Evolutionary conservation across 768 basidiomycete genomes (phyloP), one percentile per base, ranked within the genome.

Genomic region (Lanmaoa pseudosensibilis): DNA sequence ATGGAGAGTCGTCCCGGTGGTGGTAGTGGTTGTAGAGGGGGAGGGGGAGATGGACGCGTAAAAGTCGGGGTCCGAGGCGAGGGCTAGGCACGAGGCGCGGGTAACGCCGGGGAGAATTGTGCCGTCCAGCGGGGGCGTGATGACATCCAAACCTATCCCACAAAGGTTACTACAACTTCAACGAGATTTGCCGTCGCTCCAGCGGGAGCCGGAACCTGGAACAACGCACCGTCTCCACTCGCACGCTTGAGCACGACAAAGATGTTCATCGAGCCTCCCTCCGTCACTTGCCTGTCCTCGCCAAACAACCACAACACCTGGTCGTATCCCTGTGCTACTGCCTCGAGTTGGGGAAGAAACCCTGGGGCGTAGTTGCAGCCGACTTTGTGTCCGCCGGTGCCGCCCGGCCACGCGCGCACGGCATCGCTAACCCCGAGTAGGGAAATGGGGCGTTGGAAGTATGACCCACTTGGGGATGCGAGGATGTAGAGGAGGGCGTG

Each of bases 101-200:
- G 94, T 97, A 25, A 98, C 85, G 44, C 95, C 93, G 3, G 94
- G 94, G 2, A 98, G 83, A 65, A 98, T 92, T 73, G 91, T 88
- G 48, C 94, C 94, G 68, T 90, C 92, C 57, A 97, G 76, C 15
- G 92, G 90, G 3, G 94, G 91, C 1, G 96, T 97, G 59, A 92
- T 79, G 51, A 97, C 79, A 69, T 98, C 93, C 56, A 84, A 70
- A n/a, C 77, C 54, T 54, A 44, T 27, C 27, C 27, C 27, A 27
- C 27, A 27, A 27, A 27, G 27, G 27, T 27, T 27, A 27, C 27
- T 27, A 5, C 6, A 27, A 27, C 27, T 27, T 27, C 27, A n/a
- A n/a, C n/a, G 27, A 27, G 27, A 27, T 27, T n/a, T 27, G 27
- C 27, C 27, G 6, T 27, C 27, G 27, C 27, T 27, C 21, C 2